Evolutionary conservation across 345 rosid species (phyloP).

Genomic region (Lepidium didymum): DNA sequence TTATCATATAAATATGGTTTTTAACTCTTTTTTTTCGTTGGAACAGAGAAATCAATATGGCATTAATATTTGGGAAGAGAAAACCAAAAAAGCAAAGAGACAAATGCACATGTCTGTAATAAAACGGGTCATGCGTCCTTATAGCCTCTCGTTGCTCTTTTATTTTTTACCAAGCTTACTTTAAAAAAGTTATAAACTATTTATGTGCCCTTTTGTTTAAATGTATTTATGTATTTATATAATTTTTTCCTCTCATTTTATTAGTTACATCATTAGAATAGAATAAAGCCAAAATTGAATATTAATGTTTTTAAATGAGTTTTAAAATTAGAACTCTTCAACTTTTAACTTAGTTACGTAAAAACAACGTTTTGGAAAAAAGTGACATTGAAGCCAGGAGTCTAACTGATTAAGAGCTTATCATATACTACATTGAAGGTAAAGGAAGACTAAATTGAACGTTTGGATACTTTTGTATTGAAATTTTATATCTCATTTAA

Average conservation of each 20-base stretch:
- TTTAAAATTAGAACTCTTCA: background rate
- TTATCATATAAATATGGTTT: background rate
- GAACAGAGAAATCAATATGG: background rate
- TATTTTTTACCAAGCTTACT: background rate
- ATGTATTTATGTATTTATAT: too few relatives aligned
- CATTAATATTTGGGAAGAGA: conserved; percentile 2
- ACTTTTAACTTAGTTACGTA: background rate
- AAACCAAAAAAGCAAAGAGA: conserved; percentile 17
- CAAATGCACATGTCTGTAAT: conserved; percentile 22
- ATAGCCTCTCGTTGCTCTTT: background rate
- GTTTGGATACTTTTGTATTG: background rate
- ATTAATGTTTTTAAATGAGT: background rate
- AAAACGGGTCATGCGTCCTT: background rate
- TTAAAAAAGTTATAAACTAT: background rate
- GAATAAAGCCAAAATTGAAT: background rate
- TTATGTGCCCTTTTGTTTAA: too few relatives aligned
- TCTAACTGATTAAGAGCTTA: background rate
- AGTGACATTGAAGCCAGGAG: background rate
- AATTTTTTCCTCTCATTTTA: background rate
- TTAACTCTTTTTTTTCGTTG: background rate
- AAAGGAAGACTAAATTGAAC: background rate
- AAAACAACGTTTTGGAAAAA: background rate
- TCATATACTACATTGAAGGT: background rate
- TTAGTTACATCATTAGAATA: background rate
- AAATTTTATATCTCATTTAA: background rate